Evolutionary conservation across 139 green algal species (phyloP).

Genomic region (Edaphochlamys debaryana): DNA sequence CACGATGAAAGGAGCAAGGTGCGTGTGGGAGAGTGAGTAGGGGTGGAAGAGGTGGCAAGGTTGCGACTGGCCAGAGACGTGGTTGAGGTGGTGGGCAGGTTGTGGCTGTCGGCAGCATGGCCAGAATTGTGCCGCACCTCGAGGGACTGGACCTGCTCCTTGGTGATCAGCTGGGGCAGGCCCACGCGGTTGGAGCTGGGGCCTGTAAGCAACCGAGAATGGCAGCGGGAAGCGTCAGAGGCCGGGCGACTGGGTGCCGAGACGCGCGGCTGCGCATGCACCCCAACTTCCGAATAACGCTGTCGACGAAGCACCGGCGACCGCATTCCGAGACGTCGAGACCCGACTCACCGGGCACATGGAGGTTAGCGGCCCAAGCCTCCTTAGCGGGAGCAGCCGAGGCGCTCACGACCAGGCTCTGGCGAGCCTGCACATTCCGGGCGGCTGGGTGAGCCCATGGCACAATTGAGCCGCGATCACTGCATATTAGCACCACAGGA

Average conservation of each 20-base stretch:
- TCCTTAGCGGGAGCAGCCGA: constrained; percentile 60
- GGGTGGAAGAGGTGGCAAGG: not conserved
- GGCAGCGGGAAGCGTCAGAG: too few relatives aligned
- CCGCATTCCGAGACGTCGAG: too few relatives aligned
- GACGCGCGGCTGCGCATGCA: too few relatives aligned
- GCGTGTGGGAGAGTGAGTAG: not conserved
- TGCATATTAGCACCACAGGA: too few relatives aligned
- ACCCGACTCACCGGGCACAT: constrained; percentile 40
- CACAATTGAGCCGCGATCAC: too few relatives aligned
- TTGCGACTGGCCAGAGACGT: not conserved
- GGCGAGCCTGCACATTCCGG: not conserved
- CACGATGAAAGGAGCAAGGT: not conserved
- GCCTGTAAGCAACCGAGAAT: constrained; percentile 9
- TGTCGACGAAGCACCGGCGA: too few relatives aligned
- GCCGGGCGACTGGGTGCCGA: too few relatives aligned
- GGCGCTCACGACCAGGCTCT: constrained; percentile 34
- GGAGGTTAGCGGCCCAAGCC: constrained; percentile 50
- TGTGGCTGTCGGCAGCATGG: too few relatives aligned
- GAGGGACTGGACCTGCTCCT: constrained; percentile 71
- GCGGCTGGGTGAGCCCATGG: too few relatives aligned
- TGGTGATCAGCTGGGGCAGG: constrained; percentile 69
- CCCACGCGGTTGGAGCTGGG: constrained; percentile 24
- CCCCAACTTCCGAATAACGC: too few relatives aligned
- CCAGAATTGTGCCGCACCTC: constrained; percentile 59
- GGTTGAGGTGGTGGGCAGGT: too few relatives aligned